Evolutionary conservation across 2,329 filamentous ascomycete species (phyloP).

Genomic region (Trichoderma semiorbis): DNA sequence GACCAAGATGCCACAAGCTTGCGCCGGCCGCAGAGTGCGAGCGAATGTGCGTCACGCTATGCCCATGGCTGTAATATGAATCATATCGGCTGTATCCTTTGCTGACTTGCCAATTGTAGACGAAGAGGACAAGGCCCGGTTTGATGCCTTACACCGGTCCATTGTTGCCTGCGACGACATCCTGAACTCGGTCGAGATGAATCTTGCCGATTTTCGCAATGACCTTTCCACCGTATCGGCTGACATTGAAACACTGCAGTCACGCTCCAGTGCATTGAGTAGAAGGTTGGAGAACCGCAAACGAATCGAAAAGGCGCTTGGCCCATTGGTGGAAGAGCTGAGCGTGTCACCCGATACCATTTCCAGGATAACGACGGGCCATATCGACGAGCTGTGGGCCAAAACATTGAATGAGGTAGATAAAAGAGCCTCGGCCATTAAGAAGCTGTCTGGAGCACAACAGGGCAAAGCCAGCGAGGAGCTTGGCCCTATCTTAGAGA

Average conservation of each 20-base stretch:
- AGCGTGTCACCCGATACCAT: constrained; percentile 83
- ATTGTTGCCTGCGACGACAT: constrained; percentile 91
- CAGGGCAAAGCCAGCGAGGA: constrained; percentile 77
- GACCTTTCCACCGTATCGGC: constrained; percentile 89
- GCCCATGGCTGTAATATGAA: not conserved
- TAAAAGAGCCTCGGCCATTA: constrained; percentile 68
- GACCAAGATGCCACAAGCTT: constrained; percentile 22
- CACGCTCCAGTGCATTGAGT: constrained; percentile 77
- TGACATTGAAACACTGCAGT: constrained; percentile 91
- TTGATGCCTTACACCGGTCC: constrained; percentile 85
- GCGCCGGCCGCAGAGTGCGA: constrained; percentile 58
- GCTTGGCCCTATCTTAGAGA: constrained; percentile 77
- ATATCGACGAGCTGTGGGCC: constrained; percentile 86
- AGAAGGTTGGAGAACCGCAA: constrained; percentile 84
- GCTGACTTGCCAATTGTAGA: constrained; percentile 43
- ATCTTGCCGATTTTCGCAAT: constrained; percentile 87
- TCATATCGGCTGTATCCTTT: not conserved
- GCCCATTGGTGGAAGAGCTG: constrained; percentile 86
- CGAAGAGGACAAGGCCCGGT: constrained; percentile 76
- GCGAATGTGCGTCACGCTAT: constrained; percentile 61
- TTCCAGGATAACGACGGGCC: constrained; percentile 79
- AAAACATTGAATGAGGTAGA: constrained; percentile 81
- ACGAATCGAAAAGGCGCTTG: constrained; percentile 81
- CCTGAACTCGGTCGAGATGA: constrained; percentile 86
- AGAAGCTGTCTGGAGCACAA: constrained; percentile 60